Evolutionary conservation across 257 asterid genomes (phyloP).

Genomic region (Jacaranda mimosifolia): DNA sequence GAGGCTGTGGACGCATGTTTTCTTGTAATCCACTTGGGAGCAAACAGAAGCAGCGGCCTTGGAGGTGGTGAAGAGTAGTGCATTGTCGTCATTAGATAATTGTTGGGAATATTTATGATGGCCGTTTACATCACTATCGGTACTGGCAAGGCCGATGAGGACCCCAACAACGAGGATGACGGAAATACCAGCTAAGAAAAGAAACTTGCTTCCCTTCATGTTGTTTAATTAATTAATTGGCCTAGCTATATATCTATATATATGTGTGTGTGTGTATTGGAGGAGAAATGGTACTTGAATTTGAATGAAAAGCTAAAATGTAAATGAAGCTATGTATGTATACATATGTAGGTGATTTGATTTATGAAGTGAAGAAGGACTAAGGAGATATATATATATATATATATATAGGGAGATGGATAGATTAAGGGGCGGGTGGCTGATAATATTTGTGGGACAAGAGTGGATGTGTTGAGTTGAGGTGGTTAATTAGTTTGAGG

Average conservation of each 20-base stretch:
- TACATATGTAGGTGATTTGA: background rate
- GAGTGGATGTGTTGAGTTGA: constrained; percentile 30
- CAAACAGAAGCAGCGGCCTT: constrained; percentile 46
- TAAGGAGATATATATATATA: background rate
- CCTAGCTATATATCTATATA: too few relatives aligned
- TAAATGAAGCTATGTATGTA: too few relatives aligned
- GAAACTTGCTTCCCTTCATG: constrained; percentile 36
- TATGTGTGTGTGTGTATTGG: too few relatives aligned
- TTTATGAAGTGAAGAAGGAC: background rate
- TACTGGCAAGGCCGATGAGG: constrained; percentile 24
- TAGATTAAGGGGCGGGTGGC: constrained; percentile 18
- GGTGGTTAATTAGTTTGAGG: constrained; percentile 14
- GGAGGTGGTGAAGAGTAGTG: constrained; percentile 33
- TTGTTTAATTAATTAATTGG: background rate
- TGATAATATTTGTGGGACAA: constrained; percentile 19
- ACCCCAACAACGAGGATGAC: constrained; percentile 38
- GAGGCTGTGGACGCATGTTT: constrained; percentile 44
- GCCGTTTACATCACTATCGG: constrained; percentile 2
- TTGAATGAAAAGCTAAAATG: too few relatives aligned
- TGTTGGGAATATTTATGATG: background rate
- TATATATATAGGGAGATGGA: background rate
- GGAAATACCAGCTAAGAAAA: constrained; percentile 29
- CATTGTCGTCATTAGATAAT: constrained; percentile 8
- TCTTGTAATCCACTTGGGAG: constrained; percentile 44
- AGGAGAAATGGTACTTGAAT: too few relatives aligned